Percentiles rank a stretch among this genome's conserved stretches.
Conservation (phyloP, 768 basidiomycete genomes). For the Hygrocybe punicea region DNA sequence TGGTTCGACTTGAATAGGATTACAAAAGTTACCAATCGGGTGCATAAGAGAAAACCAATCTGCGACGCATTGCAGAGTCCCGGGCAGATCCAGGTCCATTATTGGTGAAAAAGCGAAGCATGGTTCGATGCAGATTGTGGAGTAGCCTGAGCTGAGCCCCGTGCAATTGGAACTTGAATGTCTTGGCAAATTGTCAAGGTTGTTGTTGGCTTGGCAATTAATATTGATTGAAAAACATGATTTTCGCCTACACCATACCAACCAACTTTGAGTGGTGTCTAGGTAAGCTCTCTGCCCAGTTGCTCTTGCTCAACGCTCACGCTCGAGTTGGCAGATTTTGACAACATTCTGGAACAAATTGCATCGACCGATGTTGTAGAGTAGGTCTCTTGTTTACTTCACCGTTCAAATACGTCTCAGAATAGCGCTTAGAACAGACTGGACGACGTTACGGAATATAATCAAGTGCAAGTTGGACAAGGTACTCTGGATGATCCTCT, state of each 20-base stretch:
- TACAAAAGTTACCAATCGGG: slow-evolving; percentile 64
- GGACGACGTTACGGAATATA: slow-evolving; percentile 64
- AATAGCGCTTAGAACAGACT: slow-evolving; percentile 52
- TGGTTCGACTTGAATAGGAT: background rate
- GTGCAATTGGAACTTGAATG: too few relatives aligned
- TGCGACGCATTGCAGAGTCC: slow-evolving; percentile 21
- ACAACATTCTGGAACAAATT: slow-evolving; percentile 55
- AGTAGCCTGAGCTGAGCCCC: too few relatives aligned
- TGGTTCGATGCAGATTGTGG: background rate
- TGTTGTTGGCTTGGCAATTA: too few relatives aligned
- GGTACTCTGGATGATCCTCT: background rate
- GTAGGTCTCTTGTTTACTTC: slow-evolving; percentile 35
- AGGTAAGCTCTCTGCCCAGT: slow-evolving; percentile 36
- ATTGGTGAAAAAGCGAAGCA: background rate
- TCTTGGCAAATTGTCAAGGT: too few relatives aligned
- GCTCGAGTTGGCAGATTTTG: slow-evolving; percentile 47
- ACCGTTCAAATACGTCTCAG: background rate
- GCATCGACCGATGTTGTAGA: slow-evolving; percentile 63
- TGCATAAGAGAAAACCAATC: slow-evolving; percentile 60
- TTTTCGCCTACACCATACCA: too few relatives aligned
- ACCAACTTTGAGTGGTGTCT: slow-evolving; percentile 48
- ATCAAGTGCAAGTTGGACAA: slow-evolving; percentile 52
- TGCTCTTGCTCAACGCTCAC: slow-evolving; percentile 1
- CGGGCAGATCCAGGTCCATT: background rate
- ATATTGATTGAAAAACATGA: too few relatives aligned